Conservation (phyloP, 192 early-diverging fungal genomes). For the Coemansia erecta region DNA sequence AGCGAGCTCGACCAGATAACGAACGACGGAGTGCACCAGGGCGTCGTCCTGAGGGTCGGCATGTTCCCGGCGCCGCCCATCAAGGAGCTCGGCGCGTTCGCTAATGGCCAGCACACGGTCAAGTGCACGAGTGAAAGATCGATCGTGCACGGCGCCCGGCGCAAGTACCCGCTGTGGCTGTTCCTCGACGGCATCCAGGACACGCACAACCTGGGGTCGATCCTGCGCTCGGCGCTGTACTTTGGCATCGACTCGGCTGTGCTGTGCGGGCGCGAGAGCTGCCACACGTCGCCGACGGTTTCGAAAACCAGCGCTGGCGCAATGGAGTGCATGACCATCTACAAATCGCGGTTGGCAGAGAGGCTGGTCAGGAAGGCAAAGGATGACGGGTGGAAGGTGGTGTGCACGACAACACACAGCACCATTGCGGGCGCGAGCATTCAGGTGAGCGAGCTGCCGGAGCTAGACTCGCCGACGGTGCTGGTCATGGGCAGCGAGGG, state of each 20-base stretch:
- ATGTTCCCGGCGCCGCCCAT: neutral
- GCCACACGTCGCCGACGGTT: slow-evolving; percentile 21
- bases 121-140: neutral
- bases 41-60: slow-evolving; percentile 19
- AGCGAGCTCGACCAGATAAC: slow-evolving; percentile 1
- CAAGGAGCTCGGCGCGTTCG: slow-evolving; percentile 6
- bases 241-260: slow-evolving; percentile 49
- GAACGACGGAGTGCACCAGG: slow-evolving; percentile 24
- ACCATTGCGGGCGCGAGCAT: neutral
- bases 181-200: slow-evolving; percentile 36
- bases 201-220: slow-evolving; percentile 39
- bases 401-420: slow-evolving; percentile 18
- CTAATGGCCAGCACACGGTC: slow-evolving; percentile 18
- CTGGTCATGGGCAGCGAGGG: slow-evolving; percentile 49
- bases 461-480: slow-evolving; percentile 21
- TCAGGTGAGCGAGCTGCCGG: slow-evolving; percentile 6
- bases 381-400: slow-evolving; percentile 28
- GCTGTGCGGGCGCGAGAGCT: slow-evolving; percentile 7
- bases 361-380: slow-evolving; percentile 11
- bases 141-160: slow-evolving; percentile 12
- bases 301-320: slow-evolving; percentile 45
- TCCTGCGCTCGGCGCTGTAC: slow-evolving; percentile 44
- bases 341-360: neutral
- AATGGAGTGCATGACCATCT: slow-evolving; percentile 32
- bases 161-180: slow-evolving; percentile 39